Evolutionary conservation across 148 eudicot genomes (phyloP).

Genomic region (Cornus suecica): DNA sequence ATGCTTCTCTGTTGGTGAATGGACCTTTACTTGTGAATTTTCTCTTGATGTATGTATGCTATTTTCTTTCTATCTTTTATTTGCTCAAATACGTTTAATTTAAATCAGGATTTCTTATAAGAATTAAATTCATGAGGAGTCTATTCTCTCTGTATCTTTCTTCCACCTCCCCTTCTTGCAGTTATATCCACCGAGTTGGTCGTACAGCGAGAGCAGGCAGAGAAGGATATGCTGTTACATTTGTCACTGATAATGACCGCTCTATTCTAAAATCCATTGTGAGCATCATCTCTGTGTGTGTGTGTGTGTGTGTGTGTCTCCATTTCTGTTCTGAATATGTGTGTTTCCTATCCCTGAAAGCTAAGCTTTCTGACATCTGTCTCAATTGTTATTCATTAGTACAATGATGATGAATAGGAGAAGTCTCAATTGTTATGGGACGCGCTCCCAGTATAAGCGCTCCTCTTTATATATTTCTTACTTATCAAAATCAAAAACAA

Average conservation of each 20-base stretch:
- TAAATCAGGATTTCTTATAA: too few relatives aligned
- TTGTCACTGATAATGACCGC: constrained; percentile 87
- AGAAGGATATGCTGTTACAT: constrained; percentile 92
- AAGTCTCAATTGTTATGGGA: too few relatives aligned
- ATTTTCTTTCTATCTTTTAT: not conserved
- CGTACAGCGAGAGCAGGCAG: constrained; percentile 99
- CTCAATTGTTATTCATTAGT: not conserved
- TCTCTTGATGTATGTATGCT: not conserved
- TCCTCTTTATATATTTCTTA: too few relatives aligned
- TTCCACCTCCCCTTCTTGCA: constrained; percentile 25
- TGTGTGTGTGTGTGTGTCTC: not conserved
- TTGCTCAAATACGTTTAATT: not conserved
- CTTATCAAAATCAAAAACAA: too few relatives aligned
- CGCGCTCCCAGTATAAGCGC: too few relatives aligned
- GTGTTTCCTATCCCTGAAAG: not conserved
- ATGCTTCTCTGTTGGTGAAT: not conserved
- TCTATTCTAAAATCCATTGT: constrained; percentile 82
- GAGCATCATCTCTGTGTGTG: constrained; percentile 22
- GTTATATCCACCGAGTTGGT: constrained; percentile 96
- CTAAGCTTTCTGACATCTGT: not conserved
- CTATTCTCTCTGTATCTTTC: not conserved
- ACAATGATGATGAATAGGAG: too few relatives aligned
- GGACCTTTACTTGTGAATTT: not conserved
- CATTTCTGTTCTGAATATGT: not conserved
- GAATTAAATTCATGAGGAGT: not conserved